These are phyloP conservation scores for Pterocarpus santalinus DNA, from an alignment of 306 rosid genomes.

Conservation along the genomic window DNA sequence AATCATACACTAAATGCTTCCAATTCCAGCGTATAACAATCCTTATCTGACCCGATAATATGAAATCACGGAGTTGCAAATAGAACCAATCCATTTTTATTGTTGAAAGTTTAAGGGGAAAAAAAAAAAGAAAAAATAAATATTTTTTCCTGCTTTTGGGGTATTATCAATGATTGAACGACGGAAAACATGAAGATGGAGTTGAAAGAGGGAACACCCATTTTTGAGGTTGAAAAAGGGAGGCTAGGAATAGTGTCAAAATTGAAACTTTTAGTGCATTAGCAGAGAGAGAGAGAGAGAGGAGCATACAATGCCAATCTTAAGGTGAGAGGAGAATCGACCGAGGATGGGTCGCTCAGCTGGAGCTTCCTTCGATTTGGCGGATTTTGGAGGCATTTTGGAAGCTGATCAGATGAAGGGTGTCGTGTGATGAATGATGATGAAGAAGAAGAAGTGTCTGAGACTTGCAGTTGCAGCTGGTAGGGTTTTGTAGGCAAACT, in stretches of 20 bases:
- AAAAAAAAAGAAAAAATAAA: background rate
- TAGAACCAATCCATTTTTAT: slow-evolving; percentile 13
- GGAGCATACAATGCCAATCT: slow-evolving; percentile 83
- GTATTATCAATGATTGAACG: background rate
- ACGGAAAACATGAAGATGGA: background rate
- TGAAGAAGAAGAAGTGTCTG: background rate
- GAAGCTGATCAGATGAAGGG: slow-evolving; percentile 13
- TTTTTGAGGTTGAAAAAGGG: slow-evolving; percentile 24
- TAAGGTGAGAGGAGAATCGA: slow-evolving; percentile 93
- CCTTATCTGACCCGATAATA: background rate
- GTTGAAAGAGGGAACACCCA: background rate
- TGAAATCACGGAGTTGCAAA: slow-evolving; percentile 15
- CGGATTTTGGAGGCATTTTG: slow-evolving; percentile 91
- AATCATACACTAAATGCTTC: background rate
- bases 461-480: background rate
- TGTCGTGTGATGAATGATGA: slow-evolving; percentile 1
- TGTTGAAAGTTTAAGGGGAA: background rate
- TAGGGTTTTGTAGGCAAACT: slow-evolving; percentile 46
- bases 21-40: slow-evolving; percentile 12
- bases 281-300: background rate
- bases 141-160: background rate
- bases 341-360: slow-evolving; percentile 87
- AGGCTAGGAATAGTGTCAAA: slow-evolving; percentile 21
- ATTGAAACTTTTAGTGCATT: slow-evolving; percentile 33
- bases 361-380: slow-evolving; percentile 88